phyloP scores from a whole-genome alignment of 2,329 filamentous ascomycete species.

The Orbilia quercus region DNA sequence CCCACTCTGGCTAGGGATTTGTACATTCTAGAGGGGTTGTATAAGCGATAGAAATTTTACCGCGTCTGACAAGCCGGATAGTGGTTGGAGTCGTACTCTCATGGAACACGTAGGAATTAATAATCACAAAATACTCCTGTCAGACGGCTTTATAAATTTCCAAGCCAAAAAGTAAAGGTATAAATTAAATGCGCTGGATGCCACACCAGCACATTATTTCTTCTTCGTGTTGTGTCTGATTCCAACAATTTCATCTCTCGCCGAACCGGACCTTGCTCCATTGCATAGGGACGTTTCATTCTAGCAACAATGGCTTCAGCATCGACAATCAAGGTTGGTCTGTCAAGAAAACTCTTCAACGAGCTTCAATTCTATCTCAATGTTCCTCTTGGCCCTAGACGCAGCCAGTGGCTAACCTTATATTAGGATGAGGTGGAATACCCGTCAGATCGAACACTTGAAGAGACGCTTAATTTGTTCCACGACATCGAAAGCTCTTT shows the following conservation, averaged over 20 bases:
- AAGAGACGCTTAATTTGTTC: conserved; percentile 64
- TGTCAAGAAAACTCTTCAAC: neutral
- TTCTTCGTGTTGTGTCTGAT: conserved; percentile 1
- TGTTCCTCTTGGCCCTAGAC: neutral
- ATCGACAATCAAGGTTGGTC: neutral
- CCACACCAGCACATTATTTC: neutral
- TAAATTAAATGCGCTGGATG: neutral
- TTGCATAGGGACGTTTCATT: neutral
- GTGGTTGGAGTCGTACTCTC: neutral
- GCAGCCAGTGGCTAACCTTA: neutral
- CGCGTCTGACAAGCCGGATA: neutral
- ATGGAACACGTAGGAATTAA: no score
- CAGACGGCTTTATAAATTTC: neutral
- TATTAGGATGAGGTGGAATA: conserved; percentile 13
- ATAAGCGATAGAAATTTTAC: conserved; percentile 12
- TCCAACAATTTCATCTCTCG: conserved; percentile 8
- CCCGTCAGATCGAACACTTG: conserved; percentile 61
- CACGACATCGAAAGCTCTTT: conserved; percentile 64
- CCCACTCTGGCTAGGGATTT: conserved; percentile 45
- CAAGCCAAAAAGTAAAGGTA: neutral
- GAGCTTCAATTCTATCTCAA: neutral
- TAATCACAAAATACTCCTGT: neutral
- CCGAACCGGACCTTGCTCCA: conserved; percentile 1
- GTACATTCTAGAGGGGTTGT: conserved; percentile 43
- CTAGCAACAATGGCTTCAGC: conserved; percentile 4